Evolutionary conservation across 768 basidiomycete species (phyloP), one percentile per base, ranked within the genome.

Genomic region (Clavulina sp.): DNA sequence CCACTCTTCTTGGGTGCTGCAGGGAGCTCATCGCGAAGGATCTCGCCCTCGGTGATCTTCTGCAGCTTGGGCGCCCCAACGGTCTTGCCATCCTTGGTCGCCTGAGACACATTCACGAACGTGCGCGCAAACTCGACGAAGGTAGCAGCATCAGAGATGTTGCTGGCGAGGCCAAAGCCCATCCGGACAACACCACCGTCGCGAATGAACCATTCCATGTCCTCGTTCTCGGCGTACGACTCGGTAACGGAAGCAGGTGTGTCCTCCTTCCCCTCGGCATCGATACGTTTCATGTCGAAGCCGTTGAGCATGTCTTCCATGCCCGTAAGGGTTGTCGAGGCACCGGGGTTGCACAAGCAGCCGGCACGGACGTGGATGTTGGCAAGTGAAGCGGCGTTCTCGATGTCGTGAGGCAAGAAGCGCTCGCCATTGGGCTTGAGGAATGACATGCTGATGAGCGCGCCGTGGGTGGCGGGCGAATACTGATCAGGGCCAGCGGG

Each of bases 261-360:
- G 26, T 46, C 43, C 13, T n/a, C n/a, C n/a, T n/a, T n/a, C n/a
- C n/a, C n/a, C n/a, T n/a, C n/a, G n/a, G n/a, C n/a, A n/a, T n/a
- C n/a, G n/a, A n/a, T n/a, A n/a, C n/a, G n/a, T n/a, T n/a, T n/a
- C n/a, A n/a, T n/a, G n/a, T n/a, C n/a, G n/a, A n/a, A n/a, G n/a
- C n/a, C n/a, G n/a, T n/a, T n/a, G n/a, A 46, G 16, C 26, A 16
- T 24, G 26, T 46, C 26, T 13, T 9, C 26, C 13, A 86, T 73
- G 0, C 78, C 78, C 3, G 86, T 70, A 16, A 88, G 65, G 3
- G 80, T 74, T 0, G 83, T 77, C 0, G 84, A 81, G 18, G 78
- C 85, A 6, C 86, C 86, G 18, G 85, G 83, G 57, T 88, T 89
- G 61, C 86, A 89, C 76, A 87, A 80, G 62, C 85, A 89, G 0